Percentiles rank a stretch among this genome's conserved stretches.
Evolutionary conservation across 345 rosid genomes (phyloP).

Genomic region (Salix caprea): DNA sequence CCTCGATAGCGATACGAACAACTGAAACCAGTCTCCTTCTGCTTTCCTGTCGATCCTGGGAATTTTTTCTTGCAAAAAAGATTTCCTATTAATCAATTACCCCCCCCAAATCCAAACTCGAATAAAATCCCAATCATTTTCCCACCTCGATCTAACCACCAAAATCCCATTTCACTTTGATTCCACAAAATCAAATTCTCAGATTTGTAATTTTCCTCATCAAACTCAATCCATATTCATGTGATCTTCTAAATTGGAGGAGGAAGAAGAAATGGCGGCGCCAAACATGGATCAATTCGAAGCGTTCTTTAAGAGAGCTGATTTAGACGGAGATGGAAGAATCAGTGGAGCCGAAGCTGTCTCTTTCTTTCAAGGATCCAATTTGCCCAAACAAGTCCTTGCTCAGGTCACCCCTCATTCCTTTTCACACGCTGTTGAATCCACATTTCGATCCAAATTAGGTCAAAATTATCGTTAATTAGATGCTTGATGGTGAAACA

Average conservation of each 20-base stretch:
- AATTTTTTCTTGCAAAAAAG: too few species aligned
- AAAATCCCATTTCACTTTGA: too few species aligned
- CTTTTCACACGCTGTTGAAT: neutral
- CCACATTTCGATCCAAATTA: neutral
- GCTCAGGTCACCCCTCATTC: slow-evolving; percentile 56
- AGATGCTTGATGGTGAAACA: neutral
- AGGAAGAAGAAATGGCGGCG: slow-evolving; percentile 39
- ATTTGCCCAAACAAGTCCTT: slow-evolving; percentile 77
- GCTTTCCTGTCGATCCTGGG: too few species aligned
- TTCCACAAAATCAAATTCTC: neutral
- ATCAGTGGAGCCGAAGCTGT: slow-evolving; percentile 95
- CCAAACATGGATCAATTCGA: slow-evolving; percentile 78
- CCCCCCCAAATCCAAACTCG: too few species aligned
- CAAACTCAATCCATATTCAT: slow-evolving; percentile 1
- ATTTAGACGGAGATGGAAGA: slow-evolving; percentile 92
- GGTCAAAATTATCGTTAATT: neutral
- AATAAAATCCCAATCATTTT: too few species aligned
- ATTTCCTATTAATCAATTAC: too few species aligned
- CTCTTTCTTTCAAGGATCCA: slow-evolving; percentile 83
- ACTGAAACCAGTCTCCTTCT: too few species aligned
- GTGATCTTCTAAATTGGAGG: slow-evolving; percentile 3
- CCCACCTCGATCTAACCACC: too few species aligned
- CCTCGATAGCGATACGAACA: too few species aligned
- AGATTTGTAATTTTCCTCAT: neutral
- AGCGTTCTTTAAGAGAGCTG: slow-evolving; percentile 76